Evolutionary conservation across 192 early-diverging fungal genomes (phyloP).

Genomic region (Coemansia sp.): DNA sequence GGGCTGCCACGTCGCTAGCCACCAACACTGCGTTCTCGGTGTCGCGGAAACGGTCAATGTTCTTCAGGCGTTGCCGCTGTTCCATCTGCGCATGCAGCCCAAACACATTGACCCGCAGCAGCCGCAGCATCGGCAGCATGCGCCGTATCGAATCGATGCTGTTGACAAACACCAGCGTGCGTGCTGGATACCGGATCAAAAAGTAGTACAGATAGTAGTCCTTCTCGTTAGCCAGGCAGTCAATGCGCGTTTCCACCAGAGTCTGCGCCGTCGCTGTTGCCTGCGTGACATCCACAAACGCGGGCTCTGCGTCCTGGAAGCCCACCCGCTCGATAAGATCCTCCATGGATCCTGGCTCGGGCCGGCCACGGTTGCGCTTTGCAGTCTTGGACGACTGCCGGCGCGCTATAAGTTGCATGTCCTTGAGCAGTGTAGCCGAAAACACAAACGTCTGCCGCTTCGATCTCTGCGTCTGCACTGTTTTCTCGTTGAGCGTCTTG

Average conservation of each 20-base stretch:
- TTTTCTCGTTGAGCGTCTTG: constrained; percentile 42
- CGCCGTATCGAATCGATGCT: constrained; percentile 90
- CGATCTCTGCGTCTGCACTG: constrained; percentile 16
- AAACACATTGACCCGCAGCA: constrained; percentile 70
- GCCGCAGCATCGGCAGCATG: constrained; percentile 76
- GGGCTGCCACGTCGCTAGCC: constrained; percentile 94
- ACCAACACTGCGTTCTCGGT: constrained; percentile 75
- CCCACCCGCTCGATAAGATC: constrained; percentile 73
- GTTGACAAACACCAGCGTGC: constrained; percentile 94
- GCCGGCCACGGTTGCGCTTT: constrained; percentile 20
- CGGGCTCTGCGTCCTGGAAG: constrained; percentile 72
- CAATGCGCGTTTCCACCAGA: constrained; percentile 79
- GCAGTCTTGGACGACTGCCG: constrained; percentile 24
- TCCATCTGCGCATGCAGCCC: constrained; percentile 96
- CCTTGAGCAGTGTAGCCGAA: constrained; percentile 79
- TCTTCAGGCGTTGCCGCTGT: constrained; percentile 90
- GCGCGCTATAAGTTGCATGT: constrained; percentile 39
- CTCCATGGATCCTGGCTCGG: constrained; percentile 57
- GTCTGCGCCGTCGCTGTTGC: constrained; percentile 65
- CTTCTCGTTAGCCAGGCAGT: constrained; percentile 82
- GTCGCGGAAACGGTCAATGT: constrained; percentile 82
- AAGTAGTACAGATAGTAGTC: constrained; percentile 87
- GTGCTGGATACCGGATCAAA: constrained; percentile 77
- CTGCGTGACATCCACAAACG: constrained; percentile 70
- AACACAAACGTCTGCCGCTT: constrained; percentile 86